Conservation (phyloP, 768 basidiomycete species). For the Suillus bovinus region DNA sequence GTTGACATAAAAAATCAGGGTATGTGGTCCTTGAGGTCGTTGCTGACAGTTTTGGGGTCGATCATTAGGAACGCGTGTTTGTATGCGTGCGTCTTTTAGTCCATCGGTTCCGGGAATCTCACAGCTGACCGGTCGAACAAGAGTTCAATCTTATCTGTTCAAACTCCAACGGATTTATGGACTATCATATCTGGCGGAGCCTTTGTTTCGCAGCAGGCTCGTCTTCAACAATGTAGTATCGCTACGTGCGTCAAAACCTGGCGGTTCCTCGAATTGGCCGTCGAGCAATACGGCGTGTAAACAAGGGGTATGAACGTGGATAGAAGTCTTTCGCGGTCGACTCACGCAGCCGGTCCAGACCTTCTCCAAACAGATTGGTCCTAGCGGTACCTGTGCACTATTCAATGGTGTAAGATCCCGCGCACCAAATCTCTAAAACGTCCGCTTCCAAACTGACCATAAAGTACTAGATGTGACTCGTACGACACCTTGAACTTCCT, state of each 20-base stretch:
- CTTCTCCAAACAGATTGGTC: background rate
- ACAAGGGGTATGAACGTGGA: constrained; percentile 5
- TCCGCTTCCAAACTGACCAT: background rate
- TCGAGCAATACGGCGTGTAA: constrained; percentile 5
- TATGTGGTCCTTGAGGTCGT: constrained; percentile 18
- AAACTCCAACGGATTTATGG: background rate
- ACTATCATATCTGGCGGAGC: background rate
- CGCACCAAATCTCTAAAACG: background rate
- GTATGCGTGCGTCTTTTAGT: background rate
- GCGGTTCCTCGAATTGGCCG: background rate
- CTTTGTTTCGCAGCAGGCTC: background rate
- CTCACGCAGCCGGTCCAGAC: constrained; percentile 2
- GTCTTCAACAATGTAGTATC: background rate
- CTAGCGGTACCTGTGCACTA: background rate
- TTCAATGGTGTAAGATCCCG: constrained; percentile 2
- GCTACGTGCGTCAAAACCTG: background rate
- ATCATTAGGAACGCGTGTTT: constrained; percentile 14
- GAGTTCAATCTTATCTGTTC: constrained; percentile 2
- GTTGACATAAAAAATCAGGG: constrained; percentile 29
- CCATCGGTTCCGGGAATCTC: background rate
- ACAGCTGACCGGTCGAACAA: background rate
- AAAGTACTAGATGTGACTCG: background rate
- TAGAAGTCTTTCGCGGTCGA: background rate
- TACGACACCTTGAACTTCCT: background rate
- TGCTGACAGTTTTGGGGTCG: constrained; percentile 36